Evolutionary conservation across 306 rosid genomes (phyloP).

Genomic region (Quillaja saponaria): DNA sequence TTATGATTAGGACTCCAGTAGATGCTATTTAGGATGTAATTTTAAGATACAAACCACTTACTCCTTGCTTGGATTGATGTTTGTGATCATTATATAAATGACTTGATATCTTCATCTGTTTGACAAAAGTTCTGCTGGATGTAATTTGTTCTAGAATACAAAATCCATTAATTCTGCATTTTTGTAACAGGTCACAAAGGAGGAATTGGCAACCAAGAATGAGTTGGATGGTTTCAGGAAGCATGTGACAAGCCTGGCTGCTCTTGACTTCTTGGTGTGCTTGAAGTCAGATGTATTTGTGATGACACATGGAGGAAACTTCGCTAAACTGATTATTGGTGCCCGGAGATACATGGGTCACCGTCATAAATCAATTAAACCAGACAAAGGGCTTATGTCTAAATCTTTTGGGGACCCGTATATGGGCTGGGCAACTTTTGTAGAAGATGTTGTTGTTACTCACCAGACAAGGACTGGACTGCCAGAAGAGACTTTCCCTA

Average conservation of each 20-base stretch:
- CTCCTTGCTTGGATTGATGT: no score
- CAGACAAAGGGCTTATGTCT: slow-evolving; percentile 98
- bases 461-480: slow-evolving; percentile 88
- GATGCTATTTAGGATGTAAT: no score
- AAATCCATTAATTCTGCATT: slow-evolving; percentile 1
- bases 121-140: no score
- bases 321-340: slow-evolving; percentile 92
- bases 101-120: no score
- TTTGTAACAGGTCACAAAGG: slow-evolving; percentile 78
- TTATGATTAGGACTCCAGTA: no score
- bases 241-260: slow-evolving; percentile 98
- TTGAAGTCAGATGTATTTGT: slow-evolving; percentile 96
- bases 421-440: slow-evolving; percentile 97
- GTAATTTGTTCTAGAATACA: no score
- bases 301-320: slow-evolving; percentile 99
- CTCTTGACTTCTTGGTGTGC: slow-evolving; percentile 96
- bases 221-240: slow-evolving; percentile 87
- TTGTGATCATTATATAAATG: no score
- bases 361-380: slow-evolving; percentile 86
- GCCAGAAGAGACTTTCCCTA: slow-evolving; percentile 93
- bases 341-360: slow-evolving; percentile 98
- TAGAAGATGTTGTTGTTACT: slow-evolving; percentile 83
- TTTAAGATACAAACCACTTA: no score
- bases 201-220: slow-evolving; percentile 85
- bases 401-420: slow-evolving; percentile 98